Evolutionary conservation across 768 basidiomycete species (phyloP).

Genomic region (Pseudohyphozyma bogoriensis): DNA sequence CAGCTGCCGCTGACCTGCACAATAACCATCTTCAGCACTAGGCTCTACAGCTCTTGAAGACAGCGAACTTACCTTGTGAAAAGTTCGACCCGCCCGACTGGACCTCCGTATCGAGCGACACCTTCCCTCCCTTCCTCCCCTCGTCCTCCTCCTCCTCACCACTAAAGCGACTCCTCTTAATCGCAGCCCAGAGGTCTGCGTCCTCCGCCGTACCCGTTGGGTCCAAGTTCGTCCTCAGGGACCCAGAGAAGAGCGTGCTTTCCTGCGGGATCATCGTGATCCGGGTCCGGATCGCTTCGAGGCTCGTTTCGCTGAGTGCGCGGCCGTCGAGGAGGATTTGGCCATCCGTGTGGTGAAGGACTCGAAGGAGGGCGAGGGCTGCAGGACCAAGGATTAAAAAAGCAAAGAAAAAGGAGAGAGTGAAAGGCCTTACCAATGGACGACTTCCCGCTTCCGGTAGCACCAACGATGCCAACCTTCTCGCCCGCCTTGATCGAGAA

Average conservation of each 20-base stretch:
- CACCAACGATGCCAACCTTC: conserved; percentile 83
- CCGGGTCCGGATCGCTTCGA: conserved; percentile 54
- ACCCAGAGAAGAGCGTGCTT: conserved; percentile 42
- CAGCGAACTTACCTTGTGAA: not conserved
- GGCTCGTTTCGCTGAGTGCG: conserved; percentile 37
- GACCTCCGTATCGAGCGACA: not conserved
- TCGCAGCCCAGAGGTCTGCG: conserved; percentile 30
- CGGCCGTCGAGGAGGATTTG: conserved; percentile 38
- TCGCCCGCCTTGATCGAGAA: conserved; percentile 64
- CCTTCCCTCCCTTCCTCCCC: too few relatives aligned
- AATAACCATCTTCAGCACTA: not conserved
- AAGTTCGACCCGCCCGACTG: conserved; percentile 3
- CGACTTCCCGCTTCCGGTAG: conserved; percentile 42
- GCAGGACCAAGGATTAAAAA: not conserved
- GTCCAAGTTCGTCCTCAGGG: conserved; percentile 51
- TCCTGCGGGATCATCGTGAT: conserved; percentile 39
- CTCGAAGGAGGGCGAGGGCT: conserved; percentile 42
- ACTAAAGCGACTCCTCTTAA: conserved; percentile 25
- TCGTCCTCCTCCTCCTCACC: not conserved
- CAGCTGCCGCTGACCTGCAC: conserved; percentile 54
- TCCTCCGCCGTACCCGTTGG: conserved; percentile 29
- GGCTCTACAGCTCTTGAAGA: not conserved
- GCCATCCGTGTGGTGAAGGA: conserved; percentile 39
- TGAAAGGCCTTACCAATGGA: conserved; percentile 27
- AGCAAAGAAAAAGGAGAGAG: not conserved